Evolutionary conservation across 305 asterid genomes (phyloP).

Genomic region (Rubia peregrina): DNA sequence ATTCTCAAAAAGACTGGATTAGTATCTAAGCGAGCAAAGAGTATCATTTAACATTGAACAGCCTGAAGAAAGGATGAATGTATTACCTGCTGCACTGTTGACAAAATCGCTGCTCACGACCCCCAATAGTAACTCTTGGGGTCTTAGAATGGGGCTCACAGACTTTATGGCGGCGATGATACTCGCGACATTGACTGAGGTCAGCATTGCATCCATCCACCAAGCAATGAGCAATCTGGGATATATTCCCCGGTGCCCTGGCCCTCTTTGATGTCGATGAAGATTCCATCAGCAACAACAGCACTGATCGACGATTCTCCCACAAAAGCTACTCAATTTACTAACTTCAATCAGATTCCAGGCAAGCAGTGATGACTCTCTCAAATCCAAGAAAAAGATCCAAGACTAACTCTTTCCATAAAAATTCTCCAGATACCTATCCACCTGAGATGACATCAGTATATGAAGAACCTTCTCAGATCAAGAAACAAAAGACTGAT

Average conservation of each 20-base stretch:
- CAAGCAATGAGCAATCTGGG: conserved; percentile 58
- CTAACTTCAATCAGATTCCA: conserved; percentile 6
- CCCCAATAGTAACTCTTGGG: conserved; percentile 53
- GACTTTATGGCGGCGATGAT: conserved; percentile 83
- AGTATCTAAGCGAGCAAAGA: neutral
- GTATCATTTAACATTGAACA: neutral
- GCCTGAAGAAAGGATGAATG: neutral
- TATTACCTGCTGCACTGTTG: conserved; percentile 91
- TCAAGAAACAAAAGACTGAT: neutral
- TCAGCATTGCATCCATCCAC: conserved; percentile 84
- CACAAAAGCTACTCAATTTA: neutral
- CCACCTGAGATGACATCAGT: conserved; percentile 15
- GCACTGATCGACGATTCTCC: conserved; percentile 6
- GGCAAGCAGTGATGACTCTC: conserved; percentile 1
- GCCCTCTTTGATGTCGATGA: conserved; percentile 66
- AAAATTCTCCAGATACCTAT: conserved; percentile 11
- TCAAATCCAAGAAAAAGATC: conserved; percentile 18
- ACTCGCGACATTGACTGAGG: conserved; percentile 72
- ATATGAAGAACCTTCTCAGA: conserved; percentile 4
- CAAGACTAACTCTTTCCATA: conserved; percentile 12
- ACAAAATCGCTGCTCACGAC: conserved; percentile 78
- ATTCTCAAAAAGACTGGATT: neutral
- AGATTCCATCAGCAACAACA: conserved; percentile 43
- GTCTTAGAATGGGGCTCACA: conserved; percentile 82
- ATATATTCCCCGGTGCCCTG: conserved; percentile 42